Percentiles rank a stretch among this genome's conserved stretches.
Evolutionary conservation across 352 stramenopile genomes (phyloP).

Genomic region (Phytophthora constricta): DNA sequence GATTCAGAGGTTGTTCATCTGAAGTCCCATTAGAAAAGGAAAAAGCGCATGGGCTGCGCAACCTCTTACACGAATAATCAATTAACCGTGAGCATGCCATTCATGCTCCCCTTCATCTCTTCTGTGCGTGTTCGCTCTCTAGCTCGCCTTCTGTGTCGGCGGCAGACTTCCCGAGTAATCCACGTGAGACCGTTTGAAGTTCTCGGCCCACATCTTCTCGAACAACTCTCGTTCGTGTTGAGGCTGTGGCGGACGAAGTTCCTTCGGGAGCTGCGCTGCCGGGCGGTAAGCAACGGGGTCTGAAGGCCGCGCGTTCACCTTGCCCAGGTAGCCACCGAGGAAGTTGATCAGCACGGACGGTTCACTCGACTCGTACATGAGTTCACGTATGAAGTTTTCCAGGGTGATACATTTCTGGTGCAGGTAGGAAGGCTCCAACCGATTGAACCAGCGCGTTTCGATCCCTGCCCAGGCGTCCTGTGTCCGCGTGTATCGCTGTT

Average conservation of each 20-base stretch:
- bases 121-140: slow-evolving; percentile 9
- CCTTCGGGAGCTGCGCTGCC: slow-evolving; percentile 82
- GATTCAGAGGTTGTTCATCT: slow-evolving; percentile 22
- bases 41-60: slow-evolving; percentile 21
- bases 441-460: slow-evolving; percentile 90
- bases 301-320: slow-evolving; percentile 77
- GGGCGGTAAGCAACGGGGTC: slow-evolving; percentile 72
- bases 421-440: slow-evolving; percentile 85
- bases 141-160: slow-evolving; percentile 25
- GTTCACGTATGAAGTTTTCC: slow-evolving; percentile 88
- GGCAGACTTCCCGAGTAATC: slow-evolving; percentile 55
- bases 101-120: slow-evolving; percentile 18
- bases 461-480: slow-evolving; percentile 76
- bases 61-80: slow-evolving; percentile 43
- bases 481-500: slow-evolving; percentile 62
- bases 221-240: slow-evolving; percentile 94
- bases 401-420: slow-evolving; percentile 90
- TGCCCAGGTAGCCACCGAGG: slow-evolving; percentile 75
- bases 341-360: slow-evolving; percentile 81
- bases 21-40: slow-evolving; percentile 30
- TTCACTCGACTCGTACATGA: slow-evolving; percentile 90
- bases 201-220: slow-evolving; percentile 97
- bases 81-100: slow-evolving; percentile 19
- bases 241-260: slow-evolving; percentile 92
- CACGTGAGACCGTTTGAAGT: slow-evolving; percentile 93